Conservation (phyloP, 2,329 filamentous ascomycete genomes). For the Sporothrix luriei region DNA sequence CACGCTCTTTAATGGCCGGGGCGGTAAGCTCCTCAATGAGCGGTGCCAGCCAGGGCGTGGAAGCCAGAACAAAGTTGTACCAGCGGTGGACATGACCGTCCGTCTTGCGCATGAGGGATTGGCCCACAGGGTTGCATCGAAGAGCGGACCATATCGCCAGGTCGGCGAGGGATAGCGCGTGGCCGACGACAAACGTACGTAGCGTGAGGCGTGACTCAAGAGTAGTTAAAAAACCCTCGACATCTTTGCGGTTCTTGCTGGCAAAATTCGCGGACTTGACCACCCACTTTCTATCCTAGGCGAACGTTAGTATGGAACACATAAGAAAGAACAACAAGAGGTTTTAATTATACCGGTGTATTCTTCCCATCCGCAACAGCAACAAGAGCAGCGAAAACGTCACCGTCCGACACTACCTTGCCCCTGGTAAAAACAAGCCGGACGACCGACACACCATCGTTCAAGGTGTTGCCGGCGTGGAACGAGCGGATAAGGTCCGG, state of each 20-base stretch:
- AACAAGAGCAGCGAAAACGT: background rate
- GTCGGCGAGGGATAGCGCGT: background rate
- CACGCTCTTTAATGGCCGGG: background rate
- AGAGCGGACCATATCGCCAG: conserved; percentile 11
- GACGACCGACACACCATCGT: background rate
- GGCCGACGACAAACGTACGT: background rate
- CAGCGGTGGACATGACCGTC: background rate
- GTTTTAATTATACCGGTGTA: background rate
- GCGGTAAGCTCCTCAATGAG: conserved; percentile 2
- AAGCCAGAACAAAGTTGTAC: background rate
- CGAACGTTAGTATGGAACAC: too few species aligned
- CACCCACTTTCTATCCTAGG: background rate
- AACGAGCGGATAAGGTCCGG: background rate
- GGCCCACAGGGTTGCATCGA: background rate
- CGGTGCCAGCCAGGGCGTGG: background rate
- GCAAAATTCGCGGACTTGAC: conserved; percentile 13
- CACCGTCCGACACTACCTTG: background rate
- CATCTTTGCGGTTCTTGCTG: background rate
- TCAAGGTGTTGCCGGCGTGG: background rate
- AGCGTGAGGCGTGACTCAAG: background rate
- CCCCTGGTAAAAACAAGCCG: background rate
- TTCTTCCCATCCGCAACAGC: background rate
- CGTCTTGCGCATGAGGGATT: conserved; percentile 6
- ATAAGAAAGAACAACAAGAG: too few species aligned
- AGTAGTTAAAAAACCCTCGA: background rate